These are phyloP conservation scores for Sporothrix protearum DNA, from an alignment of 2,329 filamentous ascomycete genomes.

Conservation along the genomic window DNA sequence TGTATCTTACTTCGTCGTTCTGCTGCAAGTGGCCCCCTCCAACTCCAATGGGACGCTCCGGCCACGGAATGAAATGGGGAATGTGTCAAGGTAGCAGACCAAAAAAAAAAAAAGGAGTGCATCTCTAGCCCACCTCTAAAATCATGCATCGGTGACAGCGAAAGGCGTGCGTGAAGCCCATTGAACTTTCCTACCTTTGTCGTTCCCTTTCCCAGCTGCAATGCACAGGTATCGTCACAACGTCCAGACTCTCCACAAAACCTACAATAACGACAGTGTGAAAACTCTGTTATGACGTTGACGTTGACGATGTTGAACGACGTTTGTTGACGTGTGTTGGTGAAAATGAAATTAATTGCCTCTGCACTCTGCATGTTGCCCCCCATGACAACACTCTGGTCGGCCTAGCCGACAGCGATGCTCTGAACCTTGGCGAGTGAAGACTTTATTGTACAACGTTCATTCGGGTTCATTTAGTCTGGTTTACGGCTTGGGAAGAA, in stretches of 20 bases:
- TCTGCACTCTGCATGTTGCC: neutral
- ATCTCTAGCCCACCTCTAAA: neutral
- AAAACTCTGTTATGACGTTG: neutral
- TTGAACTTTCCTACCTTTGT: neutral
- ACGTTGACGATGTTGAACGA: neutral
- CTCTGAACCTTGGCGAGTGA: neutral
- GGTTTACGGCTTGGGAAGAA: neutral
- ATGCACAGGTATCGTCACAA: neutral
- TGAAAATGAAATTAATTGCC: neutral
- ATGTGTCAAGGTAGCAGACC: neutral
- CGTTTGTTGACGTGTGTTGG: neutral
- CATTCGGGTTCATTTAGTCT: neutral
- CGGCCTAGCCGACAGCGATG: neutral
- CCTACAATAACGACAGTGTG: neutral
- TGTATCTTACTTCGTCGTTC: no score
- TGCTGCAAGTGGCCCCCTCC: neutral
- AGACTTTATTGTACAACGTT: neutral
- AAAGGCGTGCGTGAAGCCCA: neutral
- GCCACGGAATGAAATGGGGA: neutral
- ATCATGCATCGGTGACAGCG: conserved; percentile 10
- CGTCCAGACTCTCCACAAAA: neutral
- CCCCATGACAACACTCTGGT: neutral
- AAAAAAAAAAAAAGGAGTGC: neutral
- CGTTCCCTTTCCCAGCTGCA: neutral
- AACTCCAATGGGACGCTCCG: conserved; percentile 2